Base-by-base conservation (phyloP, 805 yeast genomes). In the Yarrowia deformans region DNA sequence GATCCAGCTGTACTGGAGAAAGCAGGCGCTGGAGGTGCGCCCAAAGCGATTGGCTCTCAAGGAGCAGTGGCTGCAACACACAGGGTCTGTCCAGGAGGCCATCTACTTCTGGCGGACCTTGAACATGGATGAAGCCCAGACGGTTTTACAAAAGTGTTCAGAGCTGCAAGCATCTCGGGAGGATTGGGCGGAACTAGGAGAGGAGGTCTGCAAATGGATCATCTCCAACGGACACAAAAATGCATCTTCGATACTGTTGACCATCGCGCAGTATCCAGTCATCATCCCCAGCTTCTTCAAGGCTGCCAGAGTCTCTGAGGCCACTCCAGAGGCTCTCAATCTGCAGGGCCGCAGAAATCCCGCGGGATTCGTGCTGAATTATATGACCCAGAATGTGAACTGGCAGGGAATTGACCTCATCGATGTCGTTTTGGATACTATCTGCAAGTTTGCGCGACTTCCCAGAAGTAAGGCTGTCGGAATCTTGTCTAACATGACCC, bases 1-100 rank as follows among this genome's bases (percentile, higher is more conserved):
- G 8, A 76, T 93, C 45, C 94, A 90, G 74, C 73, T 80, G 2
- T 75, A 39, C 18, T 63, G 46, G 58, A 19, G 70, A 13, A 50
- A 39, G 37, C 50, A 54, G 49, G 64, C 10, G 23, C 29, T n/a
- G 37, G 67, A 56, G 19, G 55, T 32, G 49, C 37, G 66, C 8
- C 66, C 66, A 1, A 12, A 34, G 14, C 4, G 66, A 32, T 14
- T 60, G 52, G 66, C 34, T 6, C 12, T 42, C 10, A 58, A 58
- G 19, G 52, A 34, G 10, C 37, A n/a, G 8, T 60, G 66, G 66
- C 0, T 60, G 8, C 43, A 43, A 13, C 14, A 32, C 1, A 8
- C 42, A 3, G 50, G 34, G 13, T 23, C 66, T 4, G 52, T 45
- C 14, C 29, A 19, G 8, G 66, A 60, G 2, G 52, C 42, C n/a